Base-by-base conservation (phyloP, 2,329 filamentous ascomycete genomes). In the Lojkania enalia region DNA sequence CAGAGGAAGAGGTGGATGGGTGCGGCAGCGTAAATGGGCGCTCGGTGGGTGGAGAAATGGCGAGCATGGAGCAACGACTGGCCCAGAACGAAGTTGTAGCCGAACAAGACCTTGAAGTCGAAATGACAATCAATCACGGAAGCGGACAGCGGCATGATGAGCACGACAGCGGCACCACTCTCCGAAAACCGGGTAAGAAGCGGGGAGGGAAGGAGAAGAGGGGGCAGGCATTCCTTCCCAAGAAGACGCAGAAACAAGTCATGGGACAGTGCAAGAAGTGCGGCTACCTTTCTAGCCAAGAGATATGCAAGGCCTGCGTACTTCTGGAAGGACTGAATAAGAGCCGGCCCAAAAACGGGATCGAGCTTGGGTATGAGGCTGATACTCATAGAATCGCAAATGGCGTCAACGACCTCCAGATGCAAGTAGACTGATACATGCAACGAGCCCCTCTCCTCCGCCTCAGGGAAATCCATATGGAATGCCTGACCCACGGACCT, bases 241-340 rank as follows among this genome's bases (percentile, higher is more conserved):
- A 68, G 37, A 67, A 67, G 49, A 62, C 64, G 48, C 72, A 5
- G 14, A 21, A 78, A 79, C 88, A 92, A 68, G 84, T 85, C 12
- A 80, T 96, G 56, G 89, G 92, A 1, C 85, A 84, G 52, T 99
- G 94, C 64, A 82, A 86, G 61, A 85, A 83, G 40, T 99, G 94
- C 59, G 94, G 94, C 12, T 99, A 97, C 67, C 87, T 99, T 70
- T 96, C 94, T 2, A 96, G 91, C 59, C 94, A 99, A 70, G 81
- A 83, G 20, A 82, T 96, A 29, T 99, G 94, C 72, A 95, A 99
- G 71, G 94, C 94, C 0, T 99, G 94, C 67, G 86, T 85, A 50
- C 75, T 99, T 33, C 79, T 99, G 2, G 91, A 97, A 58, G 89
- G 87, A 0, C 70, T 99, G 36, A 99, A 99, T 66, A 96, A 94